Evolutionary conservation across 257 asterid species (phyloP).

Genomic region (Eustoma russellianum): DNA sequence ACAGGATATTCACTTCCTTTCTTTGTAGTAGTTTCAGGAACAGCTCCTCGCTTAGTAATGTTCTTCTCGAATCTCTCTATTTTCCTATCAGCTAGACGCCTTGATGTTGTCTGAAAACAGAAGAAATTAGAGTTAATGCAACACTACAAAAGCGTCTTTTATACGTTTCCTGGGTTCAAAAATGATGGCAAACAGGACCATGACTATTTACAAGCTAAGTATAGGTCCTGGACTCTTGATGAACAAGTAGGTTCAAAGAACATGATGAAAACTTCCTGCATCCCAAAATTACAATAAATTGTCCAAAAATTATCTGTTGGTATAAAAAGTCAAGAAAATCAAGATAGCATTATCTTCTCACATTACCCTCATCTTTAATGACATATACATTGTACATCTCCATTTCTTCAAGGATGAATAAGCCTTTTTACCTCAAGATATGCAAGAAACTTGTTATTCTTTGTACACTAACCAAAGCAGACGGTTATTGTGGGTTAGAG

Average conservation of each 20-base stretch:
- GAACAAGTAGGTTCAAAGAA: too few relatives aligned
- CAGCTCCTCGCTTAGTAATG: constrained; percentile 73
- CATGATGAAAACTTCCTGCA: not conserved
- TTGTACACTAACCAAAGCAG: too few relatives aligned
- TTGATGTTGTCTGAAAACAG: constrained; percentile 67
- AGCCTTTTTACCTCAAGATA: too few relatives aligned
- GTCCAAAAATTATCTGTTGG: not conserved
- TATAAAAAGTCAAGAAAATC: not conserved
- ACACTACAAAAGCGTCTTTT: not conserved
- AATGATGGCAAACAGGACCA: not conserved
- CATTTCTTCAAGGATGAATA: too few relatives aligned
- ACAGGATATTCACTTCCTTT: constrained; percentile 73
- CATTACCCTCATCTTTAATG: not conserved
- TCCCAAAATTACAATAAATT: not conserved
- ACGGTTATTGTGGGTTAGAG: too few relatives aligned
- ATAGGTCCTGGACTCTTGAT: not conserved
- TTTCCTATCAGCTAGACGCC: constrained; percentile 87
- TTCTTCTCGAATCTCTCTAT: constrained; percentile 86
- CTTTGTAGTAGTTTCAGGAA: constrained; percentile 65
- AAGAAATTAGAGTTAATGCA: not conserved
- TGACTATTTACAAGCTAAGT: not conserved
- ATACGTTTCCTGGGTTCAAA: not conserved
- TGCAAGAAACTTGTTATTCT: too few relatives aligned
- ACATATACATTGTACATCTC: not conserved
- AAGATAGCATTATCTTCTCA: not conserved